Base-by-base conservation (phyloP, 2,329 filamentous ascomycete genomes). In the Didymella arachidicola region DNA sequence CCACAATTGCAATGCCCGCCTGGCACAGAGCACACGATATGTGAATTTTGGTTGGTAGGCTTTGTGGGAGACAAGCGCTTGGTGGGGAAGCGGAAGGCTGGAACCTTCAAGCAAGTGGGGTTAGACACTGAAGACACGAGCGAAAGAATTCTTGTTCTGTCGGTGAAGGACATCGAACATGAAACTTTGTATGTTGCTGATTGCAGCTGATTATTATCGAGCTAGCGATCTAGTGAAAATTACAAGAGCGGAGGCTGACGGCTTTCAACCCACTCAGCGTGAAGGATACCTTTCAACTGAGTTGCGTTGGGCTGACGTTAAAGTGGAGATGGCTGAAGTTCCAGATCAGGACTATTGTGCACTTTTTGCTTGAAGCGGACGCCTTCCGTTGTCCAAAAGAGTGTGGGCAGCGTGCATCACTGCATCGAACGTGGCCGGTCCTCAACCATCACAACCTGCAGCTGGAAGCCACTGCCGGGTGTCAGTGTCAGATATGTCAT, bases 381-480 rank as follows among this genome's bases (percentile, higher is more conserved):
- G 49, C 51, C 63, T 66, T 57, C 68, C 61, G 65, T 59, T 44
- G 60, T n/a, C 44, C 30, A 50, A 44, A 51, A 27, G n/a, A 48
- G 43, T 39, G 36, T 8, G 18, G n/a, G 11, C 36, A 39, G 19
- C 16, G 43, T 48, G 38, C 36, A 44, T 29, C 49, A 26, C 36
- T 48, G 38, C 36, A 44, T 29, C 49, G 29, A 49, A 73, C 72
- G 68, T 72, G 71, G 66, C 68, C 61, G 62, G 60, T 66, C 59
- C 67, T 66, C 62, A 70, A 67, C 68, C 58, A 69, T 63, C 49
- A 50, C 54, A 55, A 43, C 39, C 30, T 48, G 49, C 30, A 44
- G 44, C 29, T 41, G 12, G 22, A 57, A 38, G 54, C 48, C 43
- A 53, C 29, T 43, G 29, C 49, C 47, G 42, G 34, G 53, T 56